Evolutionary conservation across 345 rosid species (phyloP).

Genomic region (Citrus mangshanensis): DNA sequence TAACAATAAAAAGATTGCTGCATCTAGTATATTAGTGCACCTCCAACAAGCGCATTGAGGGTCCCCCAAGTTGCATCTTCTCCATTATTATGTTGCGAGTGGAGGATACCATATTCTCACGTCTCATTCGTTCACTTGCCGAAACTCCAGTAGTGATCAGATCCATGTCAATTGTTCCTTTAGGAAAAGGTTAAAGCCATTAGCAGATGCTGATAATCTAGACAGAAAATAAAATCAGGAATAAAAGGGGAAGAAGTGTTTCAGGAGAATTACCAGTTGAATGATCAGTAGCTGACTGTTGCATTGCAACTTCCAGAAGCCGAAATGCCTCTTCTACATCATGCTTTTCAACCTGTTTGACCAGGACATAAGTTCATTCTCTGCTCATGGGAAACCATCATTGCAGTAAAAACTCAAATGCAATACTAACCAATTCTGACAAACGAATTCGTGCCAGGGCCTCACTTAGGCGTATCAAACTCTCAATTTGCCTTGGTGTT

Average conservation of each 20-base stretch:
- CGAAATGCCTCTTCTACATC: slow-evolving; percentile 90
- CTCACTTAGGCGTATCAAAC: slow-evolving; percentile 93
- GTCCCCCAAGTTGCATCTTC: slow-evolving; percentile 85
- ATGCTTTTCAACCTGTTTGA: slow-evolving; percentile 64
- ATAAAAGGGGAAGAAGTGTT: background rate
- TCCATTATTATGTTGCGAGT: slow-evolving; percentile 63
- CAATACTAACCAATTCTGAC: slow-evolving; percentile 74
- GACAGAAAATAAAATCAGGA: background rate
- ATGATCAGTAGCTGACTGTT: slow-evolving; percentile 97
- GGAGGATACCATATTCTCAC: slow-evolving; percentile 60
- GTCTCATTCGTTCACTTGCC: slow-evolving; percentile 90
- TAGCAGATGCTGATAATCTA: slow-evolving; percentile 6
- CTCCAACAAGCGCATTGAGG: slow-evolving; percentile 80
- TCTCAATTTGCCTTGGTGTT: slow-evolving; percentile 97
- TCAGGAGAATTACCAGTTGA: slow-evolving; percentile 62
- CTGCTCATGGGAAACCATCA: background rate
- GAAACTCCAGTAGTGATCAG: slow-evolving; percentile 96
- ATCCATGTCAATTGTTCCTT: slow-evolving; percentile 98
- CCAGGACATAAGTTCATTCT: slow-evolving; percentile 10
- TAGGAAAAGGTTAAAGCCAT: background rate
- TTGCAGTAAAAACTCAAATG: background rate
- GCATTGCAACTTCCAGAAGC: slow-evolving; percentile 97
- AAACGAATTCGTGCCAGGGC: slow-evolving; percentile 96
- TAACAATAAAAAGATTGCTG: background rate
- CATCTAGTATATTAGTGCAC: slow-evolving; percentile 25